Conservation (phyloP, 768 basidiomycete species). For the Termitomyces heimii region DNA sequence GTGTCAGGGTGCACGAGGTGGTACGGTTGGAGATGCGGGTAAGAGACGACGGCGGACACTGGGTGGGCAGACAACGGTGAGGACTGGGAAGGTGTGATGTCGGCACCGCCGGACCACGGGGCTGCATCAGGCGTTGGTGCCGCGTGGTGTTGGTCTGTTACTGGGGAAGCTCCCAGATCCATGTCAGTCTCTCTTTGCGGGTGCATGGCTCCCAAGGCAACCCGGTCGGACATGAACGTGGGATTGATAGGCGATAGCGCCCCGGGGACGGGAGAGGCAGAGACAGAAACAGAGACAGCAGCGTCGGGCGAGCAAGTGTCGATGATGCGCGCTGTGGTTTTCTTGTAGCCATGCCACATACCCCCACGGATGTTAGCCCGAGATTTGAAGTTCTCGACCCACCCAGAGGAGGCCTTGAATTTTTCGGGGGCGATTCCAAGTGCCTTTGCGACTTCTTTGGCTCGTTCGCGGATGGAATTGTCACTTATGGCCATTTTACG, state of each 20-base stretch:
- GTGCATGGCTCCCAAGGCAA: constrained; percentile 15
- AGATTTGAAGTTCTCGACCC: constrained; percentile 90
- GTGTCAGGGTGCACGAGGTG: neutral
- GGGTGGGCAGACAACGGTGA: constrained; percentile 8
- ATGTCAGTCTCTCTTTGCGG: constrained; percentile 16
- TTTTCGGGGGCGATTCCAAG: constrained; percentile 58
- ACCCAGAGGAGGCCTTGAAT: constrained; percentile 90
- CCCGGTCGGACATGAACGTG: constrained; percentile 26
- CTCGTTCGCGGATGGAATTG: constrained; percentile 54
- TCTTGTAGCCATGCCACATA: constrained; percentile 39
- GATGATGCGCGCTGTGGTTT: constrained; percentile 15
- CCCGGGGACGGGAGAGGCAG: neutral
- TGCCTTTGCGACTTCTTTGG: constrained; percentile 55
- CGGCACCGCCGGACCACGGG: constrained; percentile 13
- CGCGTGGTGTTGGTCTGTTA: constrained; percentile 3
- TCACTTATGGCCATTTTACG: constrained; percentile 53
- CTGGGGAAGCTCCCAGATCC: constrained; percentile 27
- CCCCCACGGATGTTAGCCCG: constrained; percentile 73
- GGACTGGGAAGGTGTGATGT: constrained; percentile 6
- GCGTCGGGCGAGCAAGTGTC: constrained; percentile 1
- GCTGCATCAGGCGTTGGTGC: constrained; percentile 1
- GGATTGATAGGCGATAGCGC: constrained; percentile 32
- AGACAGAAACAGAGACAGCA: neutral
- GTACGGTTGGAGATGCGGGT: neutral
- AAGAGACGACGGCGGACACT: neutral